phyloP scores from a whole-genome alignment of 2,329 filamentous ascomycete genomes.

The Penicillium sp. region DNA sequence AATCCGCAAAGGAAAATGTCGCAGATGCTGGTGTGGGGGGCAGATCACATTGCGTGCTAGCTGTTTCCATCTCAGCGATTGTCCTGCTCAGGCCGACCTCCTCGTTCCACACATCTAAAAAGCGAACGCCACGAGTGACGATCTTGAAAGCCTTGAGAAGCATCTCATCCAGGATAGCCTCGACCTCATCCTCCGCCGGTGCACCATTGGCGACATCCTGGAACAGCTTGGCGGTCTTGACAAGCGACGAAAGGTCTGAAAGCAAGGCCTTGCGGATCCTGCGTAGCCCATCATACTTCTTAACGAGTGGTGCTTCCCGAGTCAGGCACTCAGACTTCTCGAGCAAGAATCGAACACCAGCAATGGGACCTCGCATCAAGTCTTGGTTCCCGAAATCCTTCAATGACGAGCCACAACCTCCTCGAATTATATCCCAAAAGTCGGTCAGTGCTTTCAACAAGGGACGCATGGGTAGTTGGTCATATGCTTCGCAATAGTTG shows the following conservation, averaged over 20 bases:
- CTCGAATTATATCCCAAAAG: constrained; percentile 87
- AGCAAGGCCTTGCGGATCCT: constrained; percentile 83
- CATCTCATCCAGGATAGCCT: constrained; percentile 79
- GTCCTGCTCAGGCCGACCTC: constrained; percentile 49
- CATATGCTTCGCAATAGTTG: constrained; percentile 96
- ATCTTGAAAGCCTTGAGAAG: constrained; percentile 92
- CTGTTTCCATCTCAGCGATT: constrained; percentile 40
- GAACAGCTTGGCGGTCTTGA: constrained; percentile 83
- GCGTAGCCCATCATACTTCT: constrained; percentile 73
- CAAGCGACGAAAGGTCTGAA: constrained; percentile 83
- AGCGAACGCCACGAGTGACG: constrained; percentile 85
- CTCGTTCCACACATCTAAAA: constrained; percentile 80
- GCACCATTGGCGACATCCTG: constrained; percentile 68
- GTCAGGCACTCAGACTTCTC: constrained; percentile 88
- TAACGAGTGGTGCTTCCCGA: constrained; percentile 73
- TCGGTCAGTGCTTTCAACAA: constrained; percentile 83
- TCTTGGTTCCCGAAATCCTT: constrained; percentile 87
- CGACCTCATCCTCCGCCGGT: constrained; percentile 42
- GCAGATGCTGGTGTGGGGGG: constrained; percentile 44
- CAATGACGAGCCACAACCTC: constrained; percentile 72
- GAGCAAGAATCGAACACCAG: constrained; percentile 84
- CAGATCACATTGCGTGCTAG: constrained; percentile 29
- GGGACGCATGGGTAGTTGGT: constrained; percentile 81
- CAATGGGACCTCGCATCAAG: constrained; percentile 91
- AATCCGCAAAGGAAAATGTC: constrained; percentile 33